Evolutionary conservation across 352 stramenopile genomes (phyloP).

Genomic region (Peronospora destructor): DNA sequence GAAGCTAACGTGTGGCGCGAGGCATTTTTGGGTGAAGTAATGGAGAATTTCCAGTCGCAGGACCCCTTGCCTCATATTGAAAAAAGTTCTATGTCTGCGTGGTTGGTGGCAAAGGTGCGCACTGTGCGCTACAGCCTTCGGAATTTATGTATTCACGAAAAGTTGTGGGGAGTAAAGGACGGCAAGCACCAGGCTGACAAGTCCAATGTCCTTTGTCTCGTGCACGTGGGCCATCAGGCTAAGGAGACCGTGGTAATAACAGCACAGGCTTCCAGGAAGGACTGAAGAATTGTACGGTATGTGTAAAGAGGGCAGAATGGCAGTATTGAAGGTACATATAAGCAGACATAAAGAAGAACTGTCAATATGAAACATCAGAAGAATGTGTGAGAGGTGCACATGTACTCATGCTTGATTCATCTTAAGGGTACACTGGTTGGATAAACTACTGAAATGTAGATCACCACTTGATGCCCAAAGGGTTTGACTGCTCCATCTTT

Average conservation of each 20-base stretch:
- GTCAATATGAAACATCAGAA: constrained; percentile 14
- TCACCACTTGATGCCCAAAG: constrained; percentile 85
- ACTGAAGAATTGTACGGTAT: constrained; percentile 14
- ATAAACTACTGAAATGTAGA: constrained; percentile 2
- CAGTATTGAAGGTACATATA: constrained; percentile 4
- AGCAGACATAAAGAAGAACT: constrained; percentile 12
- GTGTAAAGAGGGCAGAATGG: constrained; percentile 15
- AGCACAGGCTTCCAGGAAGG: constrained; percentile 39
- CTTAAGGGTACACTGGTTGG: constrained; percentile 14
- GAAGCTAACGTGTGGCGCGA: constrained; percentile 53
- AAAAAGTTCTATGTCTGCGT: constrained; percentile 53
- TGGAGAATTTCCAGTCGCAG: constrained; percentile 54
- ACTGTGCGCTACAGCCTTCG: constrained; percentile 59
- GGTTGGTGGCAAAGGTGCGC: constrained; percentile 58
- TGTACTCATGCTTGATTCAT: constrained; percentile 7
- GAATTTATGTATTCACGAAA: constrained; percentile 81
- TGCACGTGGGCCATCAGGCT: constrained; percentile 59
- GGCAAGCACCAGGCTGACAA: constrained; percentile 62
- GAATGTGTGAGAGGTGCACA: constrained; percentile 10
- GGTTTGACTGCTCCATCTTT: constrained; percentile 81
- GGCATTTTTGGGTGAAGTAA: constrained; percentile 61
- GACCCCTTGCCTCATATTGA: constrained; percentile 32
- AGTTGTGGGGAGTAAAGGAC: constrained; percentile 74
- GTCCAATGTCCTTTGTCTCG: constrained; percentile 70
- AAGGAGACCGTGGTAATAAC: constrained; percentile 65